Evolutionary conservation across 495 filamentous ascomycete genomes (phyloP).

Genomic region (Talaromyces adpressus): DNA sequence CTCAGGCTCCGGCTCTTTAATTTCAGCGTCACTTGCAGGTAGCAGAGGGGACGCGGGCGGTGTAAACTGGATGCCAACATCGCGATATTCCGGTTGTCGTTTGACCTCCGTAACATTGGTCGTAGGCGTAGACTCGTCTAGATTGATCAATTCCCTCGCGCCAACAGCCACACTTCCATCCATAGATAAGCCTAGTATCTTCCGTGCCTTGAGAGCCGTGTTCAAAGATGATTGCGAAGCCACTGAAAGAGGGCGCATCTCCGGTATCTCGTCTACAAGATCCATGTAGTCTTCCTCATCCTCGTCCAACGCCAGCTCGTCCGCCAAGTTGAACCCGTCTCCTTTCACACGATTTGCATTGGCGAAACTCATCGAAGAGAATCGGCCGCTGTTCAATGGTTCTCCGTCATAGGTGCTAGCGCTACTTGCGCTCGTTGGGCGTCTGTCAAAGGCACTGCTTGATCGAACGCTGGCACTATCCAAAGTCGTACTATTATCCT

Average conservation of each 20-base stretch:
- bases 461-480: slow-evolving; percentile 73
- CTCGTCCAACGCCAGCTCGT: slow-evolving; percentile 82
- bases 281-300: slow-evolving; percentile 51
- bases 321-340: slow-evolving; percentile 72
- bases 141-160: neutral
- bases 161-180: slow-evolving; percentile 18
- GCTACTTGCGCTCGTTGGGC: slow-evolving; percentile 50
- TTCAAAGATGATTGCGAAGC: slow-evolving; percentile 34
- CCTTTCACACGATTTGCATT: slow-evolving; percentile 49
- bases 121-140: slow-evolving; percentile 9
- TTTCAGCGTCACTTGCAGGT: slow-evolving; percentile 10
- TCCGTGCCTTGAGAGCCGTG: slow-evolving; percentile 40
- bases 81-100: slow-evolving; percentile 45
- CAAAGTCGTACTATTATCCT: slow-evolving; percentile 39
- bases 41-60: slow-evolving; percentile 67
- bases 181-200: slow-evolving; percentile 40
- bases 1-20: slow-evolving; percentile 10
- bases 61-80: slow-evolving; percentile 74
- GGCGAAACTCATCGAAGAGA: slow-evolving; percentile 53
- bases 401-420: slow-evolving; percentile 51
- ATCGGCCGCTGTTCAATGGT: slow-evolving; percentile 42
- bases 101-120: slow-evolving; percentile 10
- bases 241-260: slow-evolving; percentile 39
- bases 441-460: slow-evolving; percentile 52
- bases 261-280: slow-evolving; percentile 37